Evolutionary conservation across 139 green algal species (phyloP).

Genomic region (Zygnema circumcarinatum): DNA sequence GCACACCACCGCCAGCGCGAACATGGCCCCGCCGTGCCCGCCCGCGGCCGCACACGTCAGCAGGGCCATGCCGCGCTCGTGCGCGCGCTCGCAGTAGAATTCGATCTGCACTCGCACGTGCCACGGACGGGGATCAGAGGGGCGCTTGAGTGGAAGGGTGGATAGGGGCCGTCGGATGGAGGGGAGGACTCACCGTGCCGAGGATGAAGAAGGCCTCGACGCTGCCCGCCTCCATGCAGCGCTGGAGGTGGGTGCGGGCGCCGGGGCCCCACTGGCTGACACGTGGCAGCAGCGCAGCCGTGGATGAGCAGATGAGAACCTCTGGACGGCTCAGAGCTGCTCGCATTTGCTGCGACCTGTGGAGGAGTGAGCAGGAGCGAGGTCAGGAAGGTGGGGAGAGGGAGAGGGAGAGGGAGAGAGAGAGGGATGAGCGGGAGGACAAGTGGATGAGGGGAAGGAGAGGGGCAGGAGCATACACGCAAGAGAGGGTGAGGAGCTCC

Average conservation of each 20-base stretch:
- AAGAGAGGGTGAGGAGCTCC: neutral
- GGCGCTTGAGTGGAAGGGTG: neutral
- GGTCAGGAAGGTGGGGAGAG: neutral
- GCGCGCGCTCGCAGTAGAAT: neutral
- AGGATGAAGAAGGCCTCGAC: neutral
- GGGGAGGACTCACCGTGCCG: neutral
- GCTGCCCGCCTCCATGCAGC: neutral
- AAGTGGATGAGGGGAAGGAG: neutral
- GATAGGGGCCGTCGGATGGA: neutral
- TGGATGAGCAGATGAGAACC: neutral
- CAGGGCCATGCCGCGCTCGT: neutral
- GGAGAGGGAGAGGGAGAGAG: neutral
- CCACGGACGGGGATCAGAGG: slow-evolving; percentile 9
- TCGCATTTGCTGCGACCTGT: neutral
- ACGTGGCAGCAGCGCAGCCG: neutral
- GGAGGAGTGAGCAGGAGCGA: neutral
- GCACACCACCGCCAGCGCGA: neutral
- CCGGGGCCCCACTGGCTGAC: neutral
- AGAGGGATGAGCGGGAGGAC: neutral
- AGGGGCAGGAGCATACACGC: neutral
- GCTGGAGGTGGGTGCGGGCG: neutral
- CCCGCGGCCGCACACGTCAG: neutral
- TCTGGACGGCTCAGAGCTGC: neutral
- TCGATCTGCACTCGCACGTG: too few relatives aligned
- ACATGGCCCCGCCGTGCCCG: neutral